phyloP scores from a whole-genome alignment of 768 basidiomycete genomes.

The Pisolithus sp. region DNA sequence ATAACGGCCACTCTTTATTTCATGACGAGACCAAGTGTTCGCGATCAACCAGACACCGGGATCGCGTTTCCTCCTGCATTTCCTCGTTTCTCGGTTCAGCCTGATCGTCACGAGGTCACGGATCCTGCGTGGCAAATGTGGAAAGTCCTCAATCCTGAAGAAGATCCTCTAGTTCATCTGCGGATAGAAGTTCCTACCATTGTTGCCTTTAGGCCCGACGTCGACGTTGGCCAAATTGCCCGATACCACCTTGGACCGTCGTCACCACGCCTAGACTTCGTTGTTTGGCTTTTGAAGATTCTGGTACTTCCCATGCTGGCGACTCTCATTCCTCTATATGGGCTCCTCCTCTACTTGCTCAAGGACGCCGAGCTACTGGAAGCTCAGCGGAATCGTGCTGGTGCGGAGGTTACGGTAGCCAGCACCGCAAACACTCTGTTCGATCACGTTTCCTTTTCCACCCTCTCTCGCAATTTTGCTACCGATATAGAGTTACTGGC shows the following conservation, averaged over 20 bases:
- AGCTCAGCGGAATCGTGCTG: conserved; percentile 64
- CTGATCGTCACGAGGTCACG: conserved; percentile 24
- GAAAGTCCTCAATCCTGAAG: conserved; percentile 68
- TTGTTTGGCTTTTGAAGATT: conserved; percentile 76
- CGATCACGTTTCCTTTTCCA: conserved; percentile 49
- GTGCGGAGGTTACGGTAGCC: conserved; percentile 31
- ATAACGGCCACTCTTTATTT: conserved; percentile 72
- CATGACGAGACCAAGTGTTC: conserved; percentile 50
- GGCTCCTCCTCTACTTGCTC: conserved; percentile 75
- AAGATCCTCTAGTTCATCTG: conserved; percentile 62
- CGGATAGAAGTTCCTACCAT: conserved; percentile 77
- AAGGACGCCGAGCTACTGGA: conserved; percentile 90
- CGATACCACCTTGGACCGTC: conserved; percentile 37
- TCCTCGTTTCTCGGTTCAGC: conserved; percentile 30
- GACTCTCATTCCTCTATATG: conserved; percentile 70
- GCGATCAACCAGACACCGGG: conserved; percentile 20
- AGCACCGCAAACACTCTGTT: conserved; percentile 29
- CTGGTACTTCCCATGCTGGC: conserved; percentile 78
- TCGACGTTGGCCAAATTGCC: conserved; percentile 18
- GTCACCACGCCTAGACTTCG: conserved; percentile 44
- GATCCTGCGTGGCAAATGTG: conserved; percentile 66
- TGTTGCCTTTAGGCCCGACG: conserved; percentile 54
- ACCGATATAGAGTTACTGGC: conserved; percentile 82
- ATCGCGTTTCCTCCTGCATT: conserved; percentile 19
- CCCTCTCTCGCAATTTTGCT: conserved; percentile 73